Conservation (phyloP, 2,329 filamentous ascomycete genomes). For the Claviceps purpurea region DNA sequence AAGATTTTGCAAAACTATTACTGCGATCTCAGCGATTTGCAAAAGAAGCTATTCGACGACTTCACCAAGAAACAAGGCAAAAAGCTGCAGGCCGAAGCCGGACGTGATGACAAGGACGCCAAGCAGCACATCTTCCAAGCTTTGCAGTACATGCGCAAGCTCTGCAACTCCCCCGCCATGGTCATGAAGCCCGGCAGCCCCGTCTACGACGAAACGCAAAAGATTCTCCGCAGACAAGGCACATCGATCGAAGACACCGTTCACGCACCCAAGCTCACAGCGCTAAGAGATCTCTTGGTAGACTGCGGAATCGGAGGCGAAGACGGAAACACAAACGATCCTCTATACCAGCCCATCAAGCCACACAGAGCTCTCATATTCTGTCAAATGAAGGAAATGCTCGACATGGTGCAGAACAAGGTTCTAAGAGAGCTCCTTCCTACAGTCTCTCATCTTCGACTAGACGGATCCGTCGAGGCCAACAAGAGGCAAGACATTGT, state of each 20-base stretch:
- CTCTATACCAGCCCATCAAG: conserved; percentile 69
- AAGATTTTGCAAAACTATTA: conserved; percentile 99
- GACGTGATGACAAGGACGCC: conserved; percentile 74
- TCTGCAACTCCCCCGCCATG: conserved; percentile 93
- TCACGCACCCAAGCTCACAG: conserved; percentile 86
- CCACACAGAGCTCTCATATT: conserved; percentile 93
- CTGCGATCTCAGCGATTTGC: conserved; percentile 89
- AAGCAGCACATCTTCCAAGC: conserved; percentile 99
- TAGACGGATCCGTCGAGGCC: conserved; percentile 87
- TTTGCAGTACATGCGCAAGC: conserved; percentile 96
- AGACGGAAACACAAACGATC: conserved; percentile 43
- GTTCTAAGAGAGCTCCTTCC: conserved; percentile 86
- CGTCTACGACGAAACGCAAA: conserved; percentile 78
- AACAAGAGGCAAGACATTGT: conserved; percentile 93
- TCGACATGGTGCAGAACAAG: conserved; percentile 94
- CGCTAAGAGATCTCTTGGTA: conserved; percentile 84
- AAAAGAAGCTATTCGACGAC: conserved; percentile 90
- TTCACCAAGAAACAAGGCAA: conserved; percentile 91
- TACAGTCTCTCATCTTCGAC: conserved; percentile 80
- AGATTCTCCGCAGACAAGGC: conserved; percentile 62
- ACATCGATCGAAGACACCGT: conserved; percentile 71
- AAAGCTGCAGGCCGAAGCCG: conserved; percentile 71
- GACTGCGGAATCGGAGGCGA: conserved; percentile 92
- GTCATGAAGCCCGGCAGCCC: conserved; percentile 92
- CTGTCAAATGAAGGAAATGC: conserved; percentile 99